Evolutionary conservation across 768 basidiomycete genomes (phyloP), one percentile per base, ranked within the genome.

Genomic region (Mycena kentingensis): DNA sequence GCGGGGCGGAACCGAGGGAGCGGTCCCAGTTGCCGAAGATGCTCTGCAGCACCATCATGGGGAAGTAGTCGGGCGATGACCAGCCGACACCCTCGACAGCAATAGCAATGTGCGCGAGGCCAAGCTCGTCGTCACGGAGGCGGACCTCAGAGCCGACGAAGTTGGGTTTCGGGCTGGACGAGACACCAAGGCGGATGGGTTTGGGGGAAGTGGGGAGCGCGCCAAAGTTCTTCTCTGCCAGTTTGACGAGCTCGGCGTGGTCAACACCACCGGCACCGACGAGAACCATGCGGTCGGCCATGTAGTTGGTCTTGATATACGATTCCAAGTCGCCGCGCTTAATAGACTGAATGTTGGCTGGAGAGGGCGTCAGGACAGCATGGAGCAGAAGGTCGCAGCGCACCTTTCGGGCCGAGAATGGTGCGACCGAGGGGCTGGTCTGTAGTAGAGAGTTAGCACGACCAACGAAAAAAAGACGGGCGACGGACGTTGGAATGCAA

Each of bases 21-120:
- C 97, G 85, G 69, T 99, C 96, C 97, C 97, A 99, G 83, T 98
- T 99, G 58, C 97, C 97, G 73, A 98, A 88, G 73, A 98, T 92
- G 64, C 84, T 86, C 71, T 96, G 92, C 87, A 97, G 91, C 68
- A 93, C 94, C 76, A 98, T 85, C 95, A 99, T 96, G 55, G 95
- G 93, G 85, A 92, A 98, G 80, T 98, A 98, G 74, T 99, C 97
- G 25, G 96, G 94, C 10, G 90, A 93, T 63, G 87, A 91, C 95
- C 96, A 98, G 71, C 93, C 86, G 51, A 96, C 95, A 70, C 97
- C 97, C 70, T 98, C 95, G 39, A 98, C 94, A 26, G 97, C 93
- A 64, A 99, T 88, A 58, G 96, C 96, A 65, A 99, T 81, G 77
- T 98, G 89, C 54, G 90, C 88, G 5, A 92, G 93, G 22, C 86